Conservation (phyloP, 495 filamentous ascomycete genomes). For the Penicillium salamii region DNA sequence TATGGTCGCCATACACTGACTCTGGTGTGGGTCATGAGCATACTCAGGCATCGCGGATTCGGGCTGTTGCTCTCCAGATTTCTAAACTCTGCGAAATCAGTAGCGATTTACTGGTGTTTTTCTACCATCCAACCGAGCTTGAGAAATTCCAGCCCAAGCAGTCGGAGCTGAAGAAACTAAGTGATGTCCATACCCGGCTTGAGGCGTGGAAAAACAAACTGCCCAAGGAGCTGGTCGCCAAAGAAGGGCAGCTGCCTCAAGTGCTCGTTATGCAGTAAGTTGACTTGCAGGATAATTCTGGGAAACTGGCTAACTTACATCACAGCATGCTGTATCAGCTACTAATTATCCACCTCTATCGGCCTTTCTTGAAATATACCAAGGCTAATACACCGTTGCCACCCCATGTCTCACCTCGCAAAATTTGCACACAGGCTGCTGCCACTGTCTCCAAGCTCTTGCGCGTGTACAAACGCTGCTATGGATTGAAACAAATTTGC, state of each 20-base stretch:
- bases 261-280: slow-evolving; percentile 94
- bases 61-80: slow-evolving; percentile 79
- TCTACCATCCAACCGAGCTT: slow-evolving; percentile 76
- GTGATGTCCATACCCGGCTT: slow-evolving; percentile 83
- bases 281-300: not conserved
- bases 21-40: slow-evolving; percentile 64
- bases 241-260: slow-evolving; percentile 83
- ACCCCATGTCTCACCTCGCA: slow-evolving; percentile 82
- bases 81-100: slow-evolving; percentile 87
- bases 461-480: slow-evolving; percentile 87
- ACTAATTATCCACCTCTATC: slow-evolving; percentile 94
- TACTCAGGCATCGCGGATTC: slow-evolving; percentile 77
- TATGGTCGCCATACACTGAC: slow-evolving; percentile 90
- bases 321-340: slow-evolving; percentile 94
- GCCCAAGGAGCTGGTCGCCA: slow-evolving; percentile 83
- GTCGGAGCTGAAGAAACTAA: slow-evolving; percentile 88
- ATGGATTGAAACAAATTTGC: slow-evolving; percentile 87
- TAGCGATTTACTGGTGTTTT: slow-evolving; percentile 81
- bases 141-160: slow-evolving; percentile 61
- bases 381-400: slow-evolving; percentile 78
- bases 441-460: slow-evolving; percentile 86
- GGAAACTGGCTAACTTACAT: slow-evolving; percentile 25
- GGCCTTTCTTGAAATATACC: slow-evolving; percentile 91
- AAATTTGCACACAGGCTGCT: slow-evolving; percentile 86
- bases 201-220: slow-evolving; percentile 89